Conservation (phyloP, 805 yeast species). For the Tetrapisispora nanseiensis region DNA sequence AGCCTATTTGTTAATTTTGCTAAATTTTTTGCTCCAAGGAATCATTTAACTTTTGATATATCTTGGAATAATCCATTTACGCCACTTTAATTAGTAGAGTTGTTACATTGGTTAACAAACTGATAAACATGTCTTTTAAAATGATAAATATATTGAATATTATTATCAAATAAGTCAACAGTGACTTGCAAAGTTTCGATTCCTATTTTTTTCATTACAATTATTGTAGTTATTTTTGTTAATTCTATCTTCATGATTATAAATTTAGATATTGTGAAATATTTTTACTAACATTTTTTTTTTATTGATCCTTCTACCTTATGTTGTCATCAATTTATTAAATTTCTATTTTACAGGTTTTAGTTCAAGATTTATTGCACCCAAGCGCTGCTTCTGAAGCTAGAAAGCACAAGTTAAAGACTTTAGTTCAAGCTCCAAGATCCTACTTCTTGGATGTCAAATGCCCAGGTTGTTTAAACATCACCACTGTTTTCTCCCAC, state of each 20-base stretch:
- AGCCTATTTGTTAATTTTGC: too few species aligned
- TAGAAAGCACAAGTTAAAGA: constrained; percentile 93
- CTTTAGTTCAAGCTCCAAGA: constrained; percentile 96
- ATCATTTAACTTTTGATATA: too few species aligned
- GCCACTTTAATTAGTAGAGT: too few species aligned
- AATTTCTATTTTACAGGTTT: constrained; percentile 49
- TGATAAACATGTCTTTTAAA: too few species aligned
- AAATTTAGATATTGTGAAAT: background rate
- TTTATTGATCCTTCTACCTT: background rate
- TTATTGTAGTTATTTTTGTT: too few species aligned
- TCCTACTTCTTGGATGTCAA: constrained; percentile 99
- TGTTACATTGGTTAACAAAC: too few species aligned
- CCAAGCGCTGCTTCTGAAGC: constrained; percentile 97
- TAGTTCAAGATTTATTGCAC: constrained; percentile 98
- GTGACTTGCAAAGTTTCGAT: too few species aligned
- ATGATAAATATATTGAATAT: too few species aligned
- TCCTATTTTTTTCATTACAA: too few species aligned
- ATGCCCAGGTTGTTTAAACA: constrained; percentile 98
- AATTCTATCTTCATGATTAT: background rate
- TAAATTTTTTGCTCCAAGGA: too few species aligned
- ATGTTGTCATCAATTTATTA: background rate
- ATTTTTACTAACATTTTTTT: background rate
- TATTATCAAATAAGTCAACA: too few species aligned
- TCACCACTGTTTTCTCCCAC: constrained; percentile 98
- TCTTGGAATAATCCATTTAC: too few species aligned